phyloP scores from a whole-genome alignment of 1,139 yeast genomes.

The Casaregolazyma suthepensis region DNA sequence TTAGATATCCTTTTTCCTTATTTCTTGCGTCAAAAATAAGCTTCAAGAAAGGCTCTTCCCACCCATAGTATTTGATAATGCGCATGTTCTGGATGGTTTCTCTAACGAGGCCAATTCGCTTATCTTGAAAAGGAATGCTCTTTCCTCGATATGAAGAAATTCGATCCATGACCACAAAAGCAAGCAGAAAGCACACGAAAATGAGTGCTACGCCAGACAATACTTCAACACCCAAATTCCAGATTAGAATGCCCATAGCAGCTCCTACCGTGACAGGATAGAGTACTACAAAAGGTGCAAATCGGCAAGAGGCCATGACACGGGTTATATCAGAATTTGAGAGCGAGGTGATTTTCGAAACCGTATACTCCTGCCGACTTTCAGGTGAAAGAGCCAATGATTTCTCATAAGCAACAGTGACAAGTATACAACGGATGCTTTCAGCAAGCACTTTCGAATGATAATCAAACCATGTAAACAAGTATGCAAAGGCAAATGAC shows the following conservation, averaged over 20 bases:
- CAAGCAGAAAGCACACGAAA: slow-evolving; percentile 28
- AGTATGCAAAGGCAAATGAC: slow-evolving; percentile 6
- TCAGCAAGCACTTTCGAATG: slow-evolving; percentile 11
- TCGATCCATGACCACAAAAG: slow-evolving; percentile 29
- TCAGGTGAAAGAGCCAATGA: slow-evolving; percentile 11
- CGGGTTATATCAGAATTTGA: slow-evolving; percentile 13
- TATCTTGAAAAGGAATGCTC: slow-evolving; percentile 49
- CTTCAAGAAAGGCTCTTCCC: slow-evolving; percentile 55
- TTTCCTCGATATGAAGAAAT: slow-evolving; percentile 40
- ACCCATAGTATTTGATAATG: slow-evolving; percentile 59
- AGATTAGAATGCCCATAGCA: slow-evolving; percentile 52
- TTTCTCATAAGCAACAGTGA: slow-evolving; percentile 12
- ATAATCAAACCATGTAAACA: slow-evolving; percentile 11
- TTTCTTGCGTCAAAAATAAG: slow-evolving; percentile 42
- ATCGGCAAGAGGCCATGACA: slow-evolving; percentile 12
- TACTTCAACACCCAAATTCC: slow-evolving; percentile 60
- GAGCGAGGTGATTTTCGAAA: slow-evolving; percentile 13
- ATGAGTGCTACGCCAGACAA: slow-evolving; percentile 47
- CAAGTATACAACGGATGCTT: slow-evolving; percentile 10
- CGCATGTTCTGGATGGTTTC: slow-evolving; percentile 57
- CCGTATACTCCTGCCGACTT: slow-evolving; percentile 10
- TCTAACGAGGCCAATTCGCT: slow-evolving; percentile 50
- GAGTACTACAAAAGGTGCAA: slow-evolving; percentile 31
- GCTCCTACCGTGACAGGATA: slow-evolving; percentile 50
- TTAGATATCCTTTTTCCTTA: slow-evolving; percentile 35